These are phyloP conservation scores for Clitoria ternatea DNA, from an alignment of 306 rosid genomes.

Conservation along the genomic window DNA sequence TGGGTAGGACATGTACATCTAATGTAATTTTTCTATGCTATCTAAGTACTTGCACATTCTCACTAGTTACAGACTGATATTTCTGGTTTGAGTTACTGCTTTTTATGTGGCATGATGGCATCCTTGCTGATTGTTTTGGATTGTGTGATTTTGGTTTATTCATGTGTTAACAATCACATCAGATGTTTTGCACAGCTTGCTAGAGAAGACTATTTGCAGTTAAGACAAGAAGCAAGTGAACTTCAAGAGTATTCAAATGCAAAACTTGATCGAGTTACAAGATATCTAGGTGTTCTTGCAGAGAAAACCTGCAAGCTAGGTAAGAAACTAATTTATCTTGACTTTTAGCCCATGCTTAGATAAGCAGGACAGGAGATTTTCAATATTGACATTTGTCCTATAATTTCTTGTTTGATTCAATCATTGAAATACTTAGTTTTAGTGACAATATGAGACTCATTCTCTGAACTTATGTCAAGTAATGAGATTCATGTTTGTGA, in stretches of 20 bases:
- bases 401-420: constrained; percentile 1
- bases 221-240: constrained; percentile 91
- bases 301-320: constrained; percentile 80
- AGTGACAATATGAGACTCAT: constrained; percentile 6
- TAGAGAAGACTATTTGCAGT: constrained; percentile 74
- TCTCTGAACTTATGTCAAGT: constrained; percentile 6
- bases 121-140: constrained; percentile 2
- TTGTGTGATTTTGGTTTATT: constrained; percentile 8
- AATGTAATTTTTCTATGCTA: neutral
- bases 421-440: constrained; percentile 16
- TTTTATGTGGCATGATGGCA: constrained; percentile 12
- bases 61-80: too few relatives aligned
- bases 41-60: constrained; percentile 8
- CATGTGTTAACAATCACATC: constrained; percentile 25
- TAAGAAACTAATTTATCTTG: constrained; percentile 29
- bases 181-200: constrained; percentile 67
- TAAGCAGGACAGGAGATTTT: neutral
- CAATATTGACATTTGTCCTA: neutral
- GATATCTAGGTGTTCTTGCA: constrained; percentile 94
- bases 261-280: constrained; percentile 86
- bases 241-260: constrained; percentile 92
- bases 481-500: neutral
- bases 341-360: constrained; percentile 12
- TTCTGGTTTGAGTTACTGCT: neutral
- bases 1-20: neutral